phyloP scores from a whole-genome alignment of 139 green algal species.

The Astrephomene gubernaculifera region DNA sequence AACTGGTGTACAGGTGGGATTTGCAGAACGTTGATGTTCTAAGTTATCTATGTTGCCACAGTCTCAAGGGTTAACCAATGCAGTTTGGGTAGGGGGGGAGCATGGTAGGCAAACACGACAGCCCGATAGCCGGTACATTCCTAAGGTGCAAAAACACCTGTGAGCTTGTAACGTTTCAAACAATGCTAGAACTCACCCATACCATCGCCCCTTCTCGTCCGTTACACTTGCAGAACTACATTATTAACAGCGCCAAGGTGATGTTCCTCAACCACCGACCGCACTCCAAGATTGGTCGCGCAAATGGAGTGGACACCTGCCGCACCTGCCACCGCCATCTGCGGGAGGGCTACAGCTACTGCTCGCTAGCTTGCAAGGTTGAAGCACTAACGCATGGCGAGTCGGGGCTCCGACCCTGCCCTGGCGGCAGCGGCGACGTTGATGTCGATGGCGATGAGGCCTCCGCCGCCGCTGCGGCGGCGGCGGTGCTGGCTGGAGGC shows the following conservation, averaged over 20 bases:
- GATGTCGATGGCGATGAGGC: too few relatives aligned
- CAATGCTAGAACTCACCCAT: too few relatives aligned
- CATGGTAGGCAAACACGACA: too few relatives aligned
- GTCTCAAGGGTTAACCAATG: too few relatives aligned
- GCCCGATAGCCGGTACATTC: too few relatives aligned
- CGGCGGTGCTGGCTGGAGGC: background rate
- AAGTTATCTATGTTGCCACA: constrained; percentile 75
- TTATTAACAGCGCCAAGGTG: constrained; percentile 75
- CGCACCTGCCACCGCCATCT: constrained; percentile 55
- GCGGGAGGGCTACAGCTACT: constrained; percentile 61
- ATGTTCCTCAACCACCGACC: constrained; percentile 69
- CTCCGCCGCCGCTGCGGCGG: background rate
- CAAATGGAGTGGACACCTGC: constrained; percentile 50
- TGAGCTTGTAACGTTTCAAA: too few relatives aligned
- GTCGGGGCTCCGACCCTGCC: background rate
- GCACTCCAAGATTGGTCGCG: constrained; percentile 49
- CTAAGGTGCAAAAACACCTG: too few relatives aligned
- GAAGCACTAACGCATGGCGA: constrained; percentile 22
- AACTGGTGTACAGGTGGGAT: constrained; percentile 57
- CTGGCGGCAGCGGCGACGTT: background rate
- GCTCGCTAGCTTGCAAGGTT: constrained; percentile 62
- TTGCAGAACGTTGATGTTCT: constrained; percentile 51
- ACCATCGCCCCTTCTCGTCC: too few relatives aligned
- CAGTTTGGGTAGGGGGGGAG: too few relatives aligned
- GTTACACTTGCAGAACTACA: constrained; percentile 72